Conservation (phyloP, 2,329 filamentous ascomycete species). For the Chaetomiaceae sp. region DNA sequence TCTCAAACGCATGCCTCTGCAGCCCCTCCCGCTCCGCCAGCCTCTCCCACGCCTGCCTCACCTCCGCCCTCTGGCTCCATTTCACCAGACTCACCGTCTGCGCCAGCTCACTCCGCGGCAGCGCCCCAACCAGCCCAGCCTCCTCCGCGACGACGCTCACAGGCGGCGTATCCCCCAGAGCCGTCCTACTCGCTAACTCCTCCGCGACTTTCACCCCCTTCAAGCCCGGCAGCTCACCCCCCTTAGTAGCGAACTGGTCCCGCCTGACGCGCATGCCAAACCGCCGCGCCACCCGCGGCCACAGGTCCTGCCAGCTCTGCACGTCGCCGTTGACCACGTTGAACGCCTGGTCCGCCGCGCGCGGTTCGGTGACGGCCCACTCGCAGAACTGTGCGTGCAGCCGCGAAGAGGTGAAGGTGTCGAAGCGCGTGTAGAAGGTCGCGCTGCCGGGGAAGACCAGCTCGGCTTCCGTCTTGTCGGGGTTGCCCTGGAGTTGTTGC, state of each 20-base stretch:
- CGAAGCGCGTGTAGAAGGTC: slow-evolving; percentile 31
- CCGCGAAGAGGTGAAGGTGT: slow-evolving; percentile 29
- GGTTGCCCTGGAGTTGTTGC: slow-evolving; percentile 8
- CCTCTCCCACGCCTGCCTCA: slow-evolving; percentile 34
- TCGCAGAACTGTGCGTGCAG: slow-evolving; percentile 33
- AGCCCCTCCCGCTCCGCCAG: slow-evolving; percentile 34
- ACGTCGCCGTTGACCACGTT: slow-evolving; percentile 38
- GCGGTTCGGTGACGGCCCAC: slow-evolving; percentile 29
- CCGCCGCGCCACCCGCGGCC: slow-evolving; percentile 33
- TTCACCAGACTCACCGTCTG: slow-evolving; percentile 35
- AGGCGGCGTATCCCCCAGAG: slow-evolving; percentile 25
- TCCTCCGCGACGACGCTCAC: slow-evolving; percentile 26
- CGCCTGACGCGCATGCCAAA: slow-evolving; percentile 32
- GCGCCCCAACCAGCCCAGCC: slow-evolving; percentile 24
- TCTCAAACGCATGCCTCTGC: slow-evolving; percentile 33
- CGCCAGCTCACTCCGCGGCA: slow-evolving; percentile 28
- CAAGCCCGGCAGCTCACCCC: not conserved
- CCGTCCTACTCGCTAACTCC: slow-evolving; percentile 15
- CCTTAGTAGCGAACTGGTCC: slow-evolving; percentile 24
- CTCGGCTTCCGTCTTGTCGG: slow-evolving; percentile 5
- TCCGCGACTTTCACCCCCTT: not conserved
- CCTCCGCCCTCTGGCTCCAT: slow-evolving; percentile 35
- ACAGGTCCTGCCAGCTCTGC: slow-evolving; percentile 37
- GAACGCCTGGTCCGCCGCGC: slow-evolving; percentile 35
- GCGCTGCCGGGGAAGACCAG: slow-evolving; percentile 32